Base-by-base conservation (phyloP, 2,329 filamentous ascomycete genomes). In the Dactylellina leptospora region DNA sequence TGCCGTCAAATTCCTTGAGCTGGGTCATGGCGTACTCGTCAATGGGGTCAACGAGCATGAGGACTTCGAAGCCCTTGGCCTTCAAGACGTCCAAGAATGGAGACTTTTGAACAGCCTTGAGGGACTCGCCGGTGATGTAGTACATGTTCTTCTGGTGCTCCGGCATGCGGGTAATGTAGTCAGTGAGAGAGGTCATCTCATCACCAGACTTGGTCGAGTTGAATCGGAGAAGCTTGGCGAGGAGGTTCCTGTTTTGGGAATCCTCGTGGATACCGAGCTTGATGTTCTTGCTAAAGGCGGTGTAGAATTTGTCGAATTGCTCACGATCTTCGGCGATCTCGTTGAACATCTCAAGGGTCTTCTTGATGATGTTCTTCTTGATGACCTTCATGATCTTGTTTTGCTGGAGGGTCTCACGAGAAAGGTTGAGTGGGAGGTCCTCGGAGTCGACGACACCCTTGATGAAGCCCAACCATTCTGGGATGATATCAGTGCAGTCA, bases 301-400 rank as follows among this genome's bases (percentile, higher is more conserved):
- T 85, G 89, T 99, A 99, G 90, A 99, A 99, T 89, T 99, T 99
- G 89, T 99, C 95, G 82, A 99, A 99, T 83, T 97, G 91, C 88
- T 99, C 95, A 84, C 96, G 96, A 85, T 99, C 95, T 87, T 99
- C 95, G 71, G 95, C 89, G 76, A 99, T 99, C 87, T 99, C 95
- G 79, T 88, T 88, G 90, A 99, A 99, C 82, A 99, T 92, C 87
- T 99, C 95, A 77, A 99, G 92, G 76, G 92, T 91, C 91, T 99
- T 99, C 93, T 97, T 99, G 87, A 99, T 93, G 77, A 99, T 96
- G 90, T 99, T 99, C 92, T 99, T 99, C 89, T 96, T 96, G 88
- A 97, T 97, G 83, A 97, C 95, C 90, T 97, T 97, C 95, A 97
- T 97, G 87, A 99, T 99, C 92, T 97, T 97, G 91, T 97, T 99